These are phyloP conservation scores for Paralagenidium karlingii DNA, from an alignment of 352 stramenopile species.

Conservation along the genomic window DNA sequence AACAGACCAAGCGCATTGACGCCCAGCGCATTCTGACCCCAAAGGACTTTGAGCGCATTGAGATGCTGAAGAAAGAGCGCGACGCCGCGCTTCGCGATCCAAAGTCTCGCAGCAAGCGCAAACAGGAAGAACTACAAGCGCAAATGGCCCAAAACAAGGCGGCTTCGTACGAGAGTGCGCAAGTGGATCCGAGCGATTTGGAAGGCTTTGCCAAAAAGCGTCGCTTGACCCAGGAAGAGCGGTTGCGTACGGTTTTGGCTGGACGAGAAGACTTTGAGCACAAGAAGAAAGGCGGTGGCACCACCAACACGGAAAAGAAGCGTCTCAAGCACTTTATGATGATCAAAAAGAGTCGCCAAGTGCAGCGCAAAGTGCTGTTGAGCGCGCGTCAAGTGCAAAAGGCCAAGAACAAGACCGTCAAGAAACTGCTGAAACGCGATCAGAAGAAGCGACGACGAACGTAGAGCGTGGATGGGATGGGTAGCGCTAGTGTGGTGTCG, in stretches of 20 bases:
- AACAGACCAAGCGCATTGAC: conserved; percentile 74
- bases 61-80: conserved; percentile 84
- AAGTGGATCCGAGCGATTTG: conserved; percentile 67
- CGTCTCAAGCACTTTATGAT: conserved; percentile 97
- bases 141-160: conserved; percentile 11
- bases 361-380: conserved; percentile 83
- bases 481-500: no score
- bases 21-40: conserved; percentile 78
- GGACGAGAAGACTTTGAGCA: conserved; percentile 87
- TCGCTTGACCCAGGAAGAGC: conserved; percentile 76
- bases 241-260: conserved; percentile 70
- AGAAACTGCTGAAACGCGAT: conserved; percentile 80
- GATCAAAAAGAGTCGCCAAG: conserved; percentile 90
- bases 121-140: conserved; percentile 51
- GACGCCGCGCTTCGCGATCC: conserved; percentile 67
- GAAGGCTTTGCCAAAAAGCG: conserved; percentile 86
- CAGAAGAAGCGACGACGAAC: conserved; percentile 18
- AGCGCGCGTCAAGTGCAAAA: conserved; percentile 77
- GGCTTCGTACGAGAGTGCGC: conserved; percentile 27
- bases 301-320: conserved; percentile 97
- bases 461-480: no score
- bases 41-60: conserved; percentile 84
- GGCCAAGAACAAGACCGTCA: conserved; percentile 64
- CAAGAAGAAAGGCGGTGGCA: conserved; percentile 88
- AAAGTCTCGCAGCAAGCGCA: conserved; percentile 67